phyloP scores from a whole-genome alignment of 345 rosid species.

The Populus euphratica region DNA sequence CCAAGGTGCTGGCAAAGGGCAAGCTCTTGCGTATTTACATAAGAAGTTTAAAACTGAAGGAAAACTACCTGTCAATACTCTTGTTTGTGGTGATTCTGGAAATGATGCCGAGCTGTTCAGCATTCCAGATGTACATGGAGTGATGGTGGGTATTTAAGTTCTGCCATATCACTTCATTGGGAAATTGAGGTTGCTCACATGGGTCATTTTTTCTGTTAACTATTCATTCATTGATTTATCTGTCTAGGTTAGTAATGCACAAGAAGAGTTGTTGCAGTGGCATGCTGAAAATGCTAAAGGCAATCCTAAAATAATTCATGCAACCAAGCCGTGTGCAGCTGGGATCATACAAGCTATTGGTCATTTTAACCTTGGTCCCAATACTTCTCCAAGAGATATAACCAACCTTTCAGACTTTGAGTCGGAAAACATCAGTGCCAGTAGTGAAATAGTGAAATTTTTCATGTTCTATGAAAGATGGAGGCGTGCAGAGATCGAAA shows the following conservation, averaged over 20 bases:
- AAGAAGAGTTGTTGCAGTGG: conserved; percentile 96
- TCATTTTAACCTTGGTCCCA: conserved; percentile 83
- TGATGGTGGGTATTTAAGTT: conserved; percentile 56
- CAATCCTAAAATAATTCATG: conserved; percentile 78
- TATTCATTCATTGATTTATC: not conserved
- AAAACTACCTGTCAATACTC: conserved; percentile 72
- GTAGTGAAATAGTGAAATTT: conserved; percentile 62
- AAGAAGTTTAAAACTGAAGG: conserved; percentile 68
- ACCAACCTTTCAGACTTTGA: conserved; percentile 39
- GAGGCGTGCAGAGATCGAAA: conserved; percentile 88
- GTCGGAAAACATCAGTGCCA: conserved; percentile 39
- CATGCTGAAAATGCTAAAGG: conserved; percentile 75
- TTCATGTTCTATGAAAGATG: conserved; percentile 80
- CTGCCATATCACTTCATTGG: not conserved
- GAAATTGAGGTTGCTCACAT: conserved; percentile 2
- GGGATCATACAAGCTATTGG: conserved; percentile 94
- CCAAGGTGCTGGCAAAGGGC: conserved; percentile 98
- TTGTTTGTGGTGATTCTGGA: conserved; percentile 98
- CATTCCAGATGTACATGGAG: conserved; percentile 86
- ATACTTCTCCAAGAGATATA: conserved; percentile 78
- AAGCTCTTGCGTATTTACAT: conserved; percentile 85
- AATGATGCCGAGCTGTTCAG: conserved; percentile 95
- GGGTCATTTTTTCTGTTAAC: not conserved
- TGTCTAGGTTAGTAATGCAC: conserved; percentile 85
- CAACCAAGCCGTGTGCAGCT: conserved; percentile 81